Conservation (phyloP, 331 rosid species). For the Quercus lobata region DNA sequence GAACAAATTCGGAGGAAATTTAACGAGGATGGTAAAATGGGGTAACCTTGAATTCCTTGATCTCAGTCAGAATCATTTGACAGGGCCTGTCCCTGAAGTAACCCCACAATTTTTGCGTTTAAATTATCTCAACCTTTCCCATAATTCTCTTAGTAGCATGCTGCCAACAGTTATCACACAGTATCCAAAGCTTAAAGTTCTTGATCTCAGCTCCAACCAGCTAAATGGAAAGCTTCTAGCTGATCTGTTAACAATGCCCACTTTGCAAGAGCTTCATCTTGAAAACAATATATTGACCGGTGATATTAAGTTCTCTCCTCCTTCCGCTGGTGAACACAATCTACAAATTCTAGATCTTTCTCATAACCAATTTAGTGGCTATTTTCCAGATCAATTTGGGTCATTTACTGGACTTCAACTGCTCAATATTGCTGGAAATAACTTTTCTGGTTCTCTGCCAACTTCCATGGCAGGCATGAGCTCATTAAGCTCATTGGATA, state of each 20-base stretch:
- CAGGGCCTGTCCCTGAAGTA: constrained; percentile 72
- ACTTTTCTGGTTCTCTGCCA: constrained; percentile 90
- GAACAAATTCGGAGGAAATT: constrained; percentile 75
- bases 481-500: constrained; percentile 54
- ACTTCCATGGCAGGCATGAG: constrained; percentile 64
- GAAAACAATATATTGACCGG: constrained; percentile 72
- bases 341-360: constrained; percentile 85
- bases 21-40: constrained; percentile 80
- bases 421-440: constrained; percentile 82
- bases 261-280: constrained; percentile 83
- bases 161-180: constrained; percentile 63
- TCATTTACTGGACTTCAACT: constrained; percentile 56
- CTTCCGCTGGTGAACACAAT: constrained; percentile 50
- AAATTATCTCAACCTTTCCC: constrained; percentile 73
- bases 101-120: constrained; percentile 85
- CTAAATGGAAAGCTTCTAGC: constrained; percentile 58
- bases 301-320: constrained; percentile 47
- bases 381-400: constrained; percentile 78
- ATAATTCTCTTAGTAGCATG: constrained; percentile 54
- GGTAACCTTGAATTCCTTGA: constrained; percentile 88
- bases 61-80: constrained; percentile 75
- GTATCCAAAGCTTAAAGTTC: constrained; percentile 80
- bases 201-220: constrained; percentile 86
- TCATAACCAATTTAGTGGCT: constrained; percentile 68
- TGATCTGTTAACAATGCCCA: constrained; percentile 56